A percentile compares a stretch with the other conserved stretches of the same genome.
phyloP scores from a whole-genome alignment of 2,329 filamentous ascomycete genomes.

The Talaromyces sp. region DNA sequence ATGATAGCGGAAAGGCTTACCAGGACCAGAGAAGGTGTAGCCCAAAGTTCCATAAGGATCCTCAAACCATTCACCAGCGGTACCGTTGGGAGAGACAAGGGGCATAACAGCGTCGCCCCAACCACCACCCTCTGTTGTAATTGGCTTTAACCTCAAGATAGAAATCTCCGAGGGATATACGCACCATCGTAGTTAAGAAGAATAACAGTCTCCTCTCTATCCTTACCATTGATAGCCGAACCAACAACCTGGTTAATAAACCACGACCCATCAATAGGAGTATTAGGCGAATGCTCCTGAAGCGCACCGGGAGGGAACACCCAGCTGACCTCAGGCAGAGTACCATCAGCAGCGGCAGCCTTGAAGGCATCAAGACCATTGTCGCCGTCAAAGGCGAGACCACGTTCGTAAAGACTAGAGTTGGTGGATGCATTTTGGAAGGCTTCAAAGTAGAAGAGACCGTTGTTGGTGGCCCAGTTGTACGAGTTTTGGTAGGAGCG shows the following conservation, averaged over 20 bases:
- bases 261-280: slow-evolving; percentile 55
- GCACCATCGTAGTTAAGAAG: slow-evolving; percentile 18
- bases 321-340: slow-evolving; percentile 52
- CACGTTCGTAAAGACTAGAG: slow-evolving; percentile 48
- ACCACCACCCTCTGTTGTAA: slow-evolving; percentile 50
- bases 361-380: slow-evolving; percentile 53
- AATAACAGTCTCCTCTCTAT: slow-evolving; percentile 50
- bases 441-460: slow-evolving; percentile 54
- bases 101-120: slow-evolving; percentile 57
- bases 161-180: background rate
- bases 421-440: slow-evolving; percentile 48
- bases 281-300: slow-evolving; percentile 55
- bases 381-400: slow-evolving; percentile 41
- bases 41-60: slow-evolving; percentile 45
- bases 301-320: slow-evolving; percentile 52
- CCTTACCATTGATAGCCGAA: slow-evolving; percentile 50
- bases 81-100: slow-evolving; percentile 50
- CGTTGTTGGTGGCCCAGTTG: slow-evolving; percentile 54
- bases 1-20: background rate
- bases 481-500: slow-evolving; percentile 51
- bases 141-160: background rate
- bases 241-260: slow-evolving; percentile 54
- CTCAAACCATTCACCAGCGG: slow-evolving; percentile 54
- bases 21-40: slow-evolving; percentile 46
- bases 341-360: slow-evolving; percentile 50